Evolutionary conservation across 140 eudicot genomes (phyloP).

Genomic region (Anethum foeniculum): DNA sequence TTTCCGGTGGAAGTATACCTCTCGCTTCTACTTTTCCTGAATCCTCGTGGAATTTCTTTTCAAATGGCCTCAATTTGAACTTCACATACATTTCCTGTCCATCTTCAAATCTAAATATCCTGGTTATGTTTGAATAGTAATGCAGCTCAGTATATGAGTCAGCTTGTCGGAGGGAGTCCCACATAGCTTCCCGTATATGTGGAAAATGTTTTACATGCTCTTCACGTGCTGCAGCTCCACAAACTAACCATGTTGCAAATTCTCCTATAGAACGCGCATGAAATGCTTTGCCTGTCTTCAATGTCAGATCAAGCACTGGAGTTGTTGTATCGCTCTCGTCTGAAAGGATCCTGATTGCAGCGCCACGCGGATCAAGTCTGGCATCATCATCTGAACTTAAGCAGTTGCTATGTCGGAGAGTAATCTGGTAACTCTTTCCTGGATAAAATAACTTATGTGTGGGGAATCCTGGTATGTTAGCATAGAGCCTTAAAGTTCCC

Average conservation of each 20-base stretch:
- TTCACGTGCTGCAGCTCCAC: conserved; percentile 41
- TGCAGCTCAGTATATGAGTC: conserved; percentile 42
- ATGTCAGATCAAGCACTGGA: conserved; percentile 42
- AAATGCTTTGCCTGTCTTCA: conserved; percentile 50
- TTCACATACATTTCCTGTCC: conserved; percentile 44
- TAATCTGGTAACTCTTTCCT: conserved; percentile 30
- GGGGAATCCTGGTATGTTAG: conserved; percentile 29
- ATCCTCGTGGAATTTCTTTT: conserved; percentile 29
- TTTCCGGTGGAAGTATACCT: conserved; percentile 46
- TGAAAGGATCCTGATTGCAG: conserved; percentile 48
- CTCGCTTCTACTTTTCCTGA: conserved; percentile 40
- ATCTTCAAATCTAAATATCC: conserved; percentile 41
- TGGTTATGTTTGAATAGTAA: conserved; percentile 44
- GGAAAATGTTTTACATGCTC: conserved; percentile 49
- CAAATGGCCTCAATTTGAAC: conserved; percentile 42
- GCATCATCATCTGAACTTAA: conserved; percentile 64
- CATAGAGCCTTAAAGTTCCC: conserved; percentile 38
- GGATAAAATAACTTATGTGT: conserved; percentile 39
- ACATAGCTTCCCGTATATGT: conserved; percentile 44
- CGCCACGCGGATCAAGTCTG: conserved; percentile 54
- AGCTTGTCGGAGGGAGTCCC: conserved; percentile 38
- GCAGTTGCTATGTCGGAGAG: conserved; percentile 55
- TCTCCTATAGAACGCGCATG: conserved; percentile 52
- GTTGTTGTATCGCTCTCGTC: conserved; percentile 15
- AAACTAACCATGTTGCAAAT: conserved; percentile 50